A percentile compares a stretch with the other conserved stretches of the same genome.
Conservation (phyloP, 169 alveolate species). For the Plasmodium vivax region DNA sequence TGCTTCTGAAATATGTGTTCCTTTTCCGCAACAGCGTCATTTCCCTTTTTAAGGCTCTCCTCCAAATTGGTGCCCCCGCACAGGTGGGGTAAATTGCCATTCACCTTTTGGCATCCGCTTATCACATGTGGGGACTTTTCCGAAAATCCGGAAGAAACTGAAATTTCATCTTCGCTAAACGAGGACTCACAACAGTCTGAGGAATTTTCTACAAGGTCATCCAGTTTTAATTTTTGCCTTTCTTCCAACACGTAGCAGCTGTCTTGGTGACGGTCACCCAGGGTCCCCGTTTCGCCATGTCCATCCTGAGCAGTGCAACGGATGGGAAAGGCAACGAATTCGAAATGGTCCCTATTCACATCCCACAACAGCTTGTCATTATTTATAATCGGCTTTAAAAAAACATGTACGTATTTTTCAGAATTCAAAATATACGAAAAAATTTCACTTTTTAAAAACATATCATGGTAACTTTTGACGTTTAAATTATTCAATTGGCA, state of each 20-base stretch:
- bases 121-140: not conserved
- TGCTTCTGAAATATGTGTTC: not conserved
- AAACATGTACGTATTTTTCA: constrained; percentile 47
- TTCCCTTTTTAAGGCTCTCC: not conserved
- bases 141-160: not conserved
- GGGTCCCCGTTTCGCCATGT: not conserved
- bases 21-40: not conserved
- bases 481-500: constrained; percentile 70
- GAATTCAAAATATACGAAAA: constrained; percentile 1
- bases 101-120: not conserved
- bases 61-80: not conserved
- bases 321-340: not conserved
- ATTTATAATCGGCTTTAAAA: constrained; percentile 64
- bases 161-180: constrained; percentile 17
- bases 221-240: constrained; percentile 6
- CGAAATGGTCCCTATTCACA: constrained; percentile 29
- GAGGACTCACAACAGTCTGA: constrained; percentile 12
- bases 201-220: constrained; percentile 50
- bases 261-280: not conserved
- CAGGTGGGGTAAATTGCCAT: not conserved
- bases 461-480: constrained; percentile 67
- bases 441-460: constrained; percentile 68
- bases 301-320: not conserved
- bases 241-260: not conserved
- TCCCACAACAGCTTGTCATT: constrained; percentile 75